phyloP scores from a whole-genome alignment of 2,329 filamentous ascomycete species.

The Claviceps sp. region DNA sequence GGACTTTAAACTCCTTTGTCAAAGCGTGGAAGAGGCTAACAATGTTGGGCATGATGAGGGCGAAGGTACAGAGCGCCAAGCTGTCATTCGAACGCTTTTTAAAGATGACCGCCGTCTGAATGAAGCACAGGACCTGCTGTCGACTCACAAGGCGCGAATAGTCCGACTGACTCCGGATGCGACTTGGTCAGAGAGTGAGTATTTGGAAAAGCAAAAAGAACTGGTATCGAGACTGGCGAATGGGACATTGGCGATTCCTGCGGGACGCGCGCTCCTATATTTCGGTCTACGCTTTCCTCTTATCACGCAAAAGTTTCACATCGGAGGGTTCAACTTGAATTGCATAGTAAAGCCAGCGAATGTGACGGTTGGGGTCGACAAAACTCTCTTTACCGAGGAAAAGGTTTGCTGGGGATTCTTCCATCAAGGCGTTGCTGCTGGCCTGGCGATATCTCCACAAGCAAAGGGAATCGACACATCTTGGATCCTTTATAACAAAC shows the following conservation, averaged over 20 bases:
- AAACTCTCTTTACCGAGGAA: slow-evolving; percentile 76
- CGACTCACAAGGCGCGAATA: slow-evolving; percentile 66
- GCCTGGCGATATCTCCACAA: slow-evolving; percentile 75
- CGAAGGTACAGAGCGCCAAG: slow-evolving; percentile 70
- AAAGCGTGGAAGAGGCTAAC: slow-evolving; percentile 45
- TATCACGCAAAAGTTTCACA: slow-evolving; percentile 80
- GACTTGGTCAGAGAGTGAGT: slow-evolving; percentile 71
- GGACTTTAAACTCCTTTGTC: slow-evolving; percentile 69
- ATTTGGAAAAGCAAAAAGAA: slow-evolving; percentile 85
- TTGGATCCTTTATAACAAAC: slow-evolving; percentile 98
- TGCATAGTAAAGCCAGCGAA: slow-evolving; percentile 87
- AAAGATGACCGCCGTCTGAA: slow-evolving; percentile 79
- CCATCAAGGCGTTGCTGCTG: slow-evolving; percentile 88
- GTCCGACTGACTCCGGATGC: slow-evolving; percentile 65
- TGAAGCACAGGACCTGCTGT: slow-evolving; percentile 75
- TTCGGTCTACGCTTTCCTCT: slow-evolving; percentile 80
- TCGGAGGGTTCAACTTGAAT: slow-evolving; percentile 81
- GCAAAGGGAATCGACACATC: slow-evolving; percentile 94
- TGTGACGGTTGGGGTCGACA: slow-evolving; percentile 86
- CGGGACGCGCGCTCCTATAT: slow-evolving; percentile 75
- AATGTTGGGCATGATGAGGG: slow-evolving; percentile 58
- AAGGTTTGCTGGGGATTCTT: slow-evolving; percentile 99
- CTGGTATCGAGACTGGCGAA: slow-evolving; percentile 76
- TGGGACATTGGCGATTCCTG: slow-evolving; percentile 76
- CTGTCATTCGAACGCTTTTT: slow-evolving; percentile 77